Base-by-base conservation (phyloP, 345 rosid species). In the Aquilaria malaccensis region DNA sequence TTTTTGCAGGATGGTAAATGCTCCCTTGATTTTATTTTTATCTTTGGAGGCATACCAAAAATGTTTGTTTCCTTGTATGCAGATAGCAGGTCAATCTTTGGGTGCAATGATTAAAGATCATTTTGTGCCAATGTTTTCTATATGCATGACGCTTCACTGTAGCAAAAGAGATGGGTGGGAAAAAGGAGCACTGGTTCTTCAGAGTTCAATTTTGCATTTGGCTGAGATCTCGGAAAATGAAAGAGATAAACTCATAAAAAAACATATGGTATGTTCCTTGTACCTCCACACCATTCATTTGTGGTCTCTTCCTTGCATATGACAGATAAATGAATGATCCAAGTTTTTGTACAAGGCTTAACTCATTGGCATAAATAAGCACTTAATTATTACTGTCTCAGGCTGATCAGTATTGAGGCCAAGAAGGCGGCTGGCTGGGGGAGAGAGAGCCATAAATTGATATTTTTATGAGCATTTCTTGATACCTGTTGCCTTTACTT, bases 91-190 rank as follows among this genome's bases (percentile, higher is more conserved):
- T 55, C 81, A 78, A 73, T 79, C 91, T 54, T 62, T 81, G 82
- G 72, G 79, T 60, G 72, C 64, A 61, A 63, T 93, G 71, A 76
- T 87, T 56, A 83, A 72, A 64, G 78, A 78, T 70, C 83, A 89
- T 72, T 89, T 93, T 75, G 97, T 87, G 74, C 81, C 97, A 11
- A 84, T 93, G 70, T 89, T 93, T 76, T 82, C 98, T 6, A 68
- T 89, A 65, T 84, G 91, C 66, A 87, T 87, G 78, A 82, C 83
- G 50, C 75, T 82, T 78, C 81, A 80, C 74, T 85, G 96, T 77
- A 81, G 91, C 71, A 75, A 80, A 72, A 76, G 63, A 59, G 73
- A 85, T 72, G 84, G 77, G 54, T 78, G 70, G 59, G 88, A 81
- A 70, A 84, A 74, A 68, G 87, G 82, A 72, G 85, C 85, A 64